Conservation (phyloP, 2,329 filamentous ascomycete species). For the Helicocarpus griseus region DNA sequence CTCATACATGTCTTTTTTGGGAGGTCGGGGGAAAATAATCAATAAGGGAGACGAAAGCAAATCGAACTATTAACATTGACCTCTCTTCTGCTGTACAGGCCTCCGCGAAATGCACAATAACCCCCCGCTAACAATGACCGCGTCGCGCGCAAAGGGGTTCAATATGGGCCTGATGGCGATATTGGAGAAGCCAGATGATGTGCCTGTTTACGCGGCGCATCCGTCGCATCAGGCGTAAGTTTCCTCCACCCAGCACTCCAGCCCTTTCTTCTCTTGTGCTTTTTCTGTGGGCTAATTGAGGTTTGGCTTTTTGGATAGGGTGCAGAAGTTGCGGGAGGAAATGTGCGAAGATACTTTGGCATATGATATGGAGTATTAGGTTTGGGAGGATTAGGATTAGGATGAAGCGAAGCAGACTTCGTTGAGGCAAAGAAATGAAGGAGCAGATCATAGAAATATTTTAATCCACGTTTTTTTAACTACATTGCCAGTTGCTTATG, state of each 20-base stretch:
- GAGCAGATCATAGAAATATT: no score
- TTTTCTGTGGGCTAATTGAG: neutral
- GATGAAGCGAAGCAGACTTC: no score
- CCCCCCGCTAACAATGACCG: slow-evolving; percentile 29
- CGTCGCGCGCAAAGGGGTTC: slow-evolving; percentile 35
- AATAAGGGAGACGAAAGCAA: neutral
- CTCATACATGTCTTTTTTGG: neutral
- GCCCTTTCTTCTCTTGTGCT: neutral
- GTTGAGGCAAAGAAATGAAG: no score
- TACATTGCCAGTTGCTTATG: no score
- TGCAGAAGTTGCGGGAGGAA: slow-evolving; percentile 31
- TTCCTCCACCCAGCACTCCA: neutral
- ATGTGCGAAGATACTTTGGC: slow-evolving; percentile 34
- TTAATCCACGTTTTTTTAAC: no score
- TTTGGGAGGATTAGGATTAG: neutral
- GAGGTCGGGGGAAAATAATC: neutral
- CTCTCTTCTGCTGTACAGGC: slow-evolving; percentile 9
- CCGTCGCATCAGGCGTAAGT: slow-evolving; percentile 38
- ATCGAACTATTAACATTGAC: neutral
- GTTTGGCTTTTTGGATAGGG: slow-evolving; percentile 17
- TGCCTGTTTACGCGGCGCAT: slow-evolving; percentile 36
- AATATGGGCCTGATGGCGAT: slow-evolving; percentile 39
- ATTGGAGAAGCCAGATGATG: slow-evolving; percentile 34
- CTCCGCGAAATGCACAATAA: slow-evolving; percentile 28
- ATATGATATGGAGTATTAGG: slow-evolving; percentile 33